These are phyloP conservation scores for Raffaelea deltoideospora DNA, from an alignment of 2,329 filamentous ascomycete genomes.

Conservation along the genomic window DNA sequence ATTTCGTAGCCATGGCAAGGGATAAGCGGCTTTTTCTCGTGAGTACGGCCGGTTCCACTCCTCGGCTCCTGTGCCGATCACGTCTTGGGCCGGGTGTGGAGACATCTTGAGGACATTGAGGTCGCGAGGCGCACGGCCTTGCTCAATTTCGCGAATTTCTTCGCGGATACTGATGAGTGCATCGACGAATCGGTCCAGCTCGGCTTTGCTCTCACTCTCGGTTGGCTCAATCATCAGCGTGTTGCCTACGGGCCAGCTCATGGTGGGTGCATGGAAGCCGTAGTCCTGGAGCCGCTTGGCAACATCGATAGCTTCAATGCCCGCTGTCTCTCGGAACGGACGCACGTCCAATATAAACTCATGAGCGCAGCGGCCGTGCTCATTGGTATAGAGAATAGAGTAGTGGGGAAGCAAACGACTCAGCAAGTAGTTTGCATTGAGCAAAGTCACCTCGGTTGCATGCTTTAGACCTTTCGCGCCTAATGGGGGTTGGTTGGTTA, in stretches of 20 bases:
- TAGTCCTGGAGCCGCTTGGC: slow-evolving; percentile 96
- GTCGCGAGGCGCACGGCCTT: slow-evolving; percentile 57
- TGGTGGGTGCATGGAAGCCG: slow-evolving; percentile 92
- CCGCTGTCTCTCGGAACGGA: slow-evolving; percentile 66
- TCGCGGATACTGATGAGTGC: slow-evolving; percentile 72
- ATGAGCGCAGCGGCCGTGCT: slow-evolving; percentile 76
- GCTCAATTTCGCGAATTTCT: slow-evolving; percentile 74
- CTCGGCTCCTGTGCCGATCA: slow-evolving; percentile 37
- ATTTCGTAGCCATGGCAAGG: slow-evolving; percentile 65
- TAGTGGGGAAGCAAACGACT: slow-evolving; percentile 76
- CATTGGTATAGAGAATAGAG: slow-evolving; percentile 85
- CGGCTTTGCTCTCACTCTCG: slow-evolving; percentile 80
- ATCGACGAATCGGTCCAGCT: slow-evolving; percentile 87
- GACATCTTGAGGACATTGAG: slow-evolving; percentile 80
- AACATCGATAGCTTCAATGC: slow-evolving; percentile 84
- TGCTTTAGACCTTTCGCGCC: slow-evolving; percentile 63
- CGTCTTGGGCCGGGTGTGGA: slow-evolving; percentile 71
- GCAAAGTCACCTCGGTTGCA: slow-evolving; percentile 80
- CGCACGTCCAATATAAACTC: slow-evolving; percentile 92
- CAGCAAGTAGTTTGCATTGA: slow-evolving; percentile 96
- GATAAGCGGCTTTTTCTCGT: slow-evolving; percentile 75
- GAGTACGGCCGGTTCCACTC: slow-evolving; percentile 75
- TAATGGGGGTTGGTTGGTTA: too few relatives aligned
- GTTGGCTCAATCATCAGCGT: slow-evolving; percentile 98
- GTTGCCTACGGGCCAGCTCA: slow-evolving; percentile 91